Base-by-base conservation (phyloP, 306 rosid species). In the Quercus robur region DNA sequence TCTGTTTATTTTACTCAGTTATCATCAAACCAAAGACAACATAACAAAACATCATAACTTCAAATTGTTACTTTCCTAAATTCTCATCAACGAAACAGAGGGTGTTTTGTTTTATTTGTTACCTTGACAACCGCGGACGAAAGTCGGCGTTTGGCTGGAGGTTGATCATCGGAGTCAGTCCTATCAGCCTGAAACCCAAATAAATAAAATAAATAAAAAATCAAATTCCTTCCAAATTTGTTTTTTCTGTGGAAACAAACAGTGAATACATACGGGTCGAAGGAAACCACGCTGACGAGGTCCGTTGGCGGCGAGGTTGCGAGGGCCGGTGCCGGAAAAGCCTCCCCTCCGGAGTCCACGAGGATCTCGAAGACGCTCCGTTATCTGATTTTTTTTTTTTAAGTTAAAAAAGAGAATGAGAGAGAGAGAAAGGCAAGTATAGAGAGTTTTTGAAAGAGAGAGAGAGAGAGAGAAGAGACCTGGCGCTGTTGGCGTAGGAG, bases 111-210 rank as follows among this genome's bases (percentile, higher is more conserved):
- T 38, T 38, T 41, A 0, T 38, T 38, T 38, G 46, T 41, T 41
- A 92, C 98, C 97, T 90, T 94, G 52, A 94, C 98, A 25, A 94
- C 97, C n/a, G 97, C 92, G 13, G 98, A 94, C 3, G 92, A 94
- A 64, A 94, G 87, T 56, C 97, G 82, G 54, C 97, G 91, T 56
- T 94, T 94, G 1, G 90, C 88, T 5, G 92, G 91, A 75, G 92
- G 97, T 73, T 91, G 92, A 77, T 92, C 97, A 80, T 91, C 94
- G 15, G 80, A 81, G 66, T 91, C 94, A 72, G 73, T 81, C 79
- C 87, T 88, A 64, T 88, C 92, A 9, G 85, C 97, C 97, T 91
- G 81, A 74, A 82, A 72, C 33, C 55, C 14, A 28, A 5, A 54
- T 13, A 28, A 19, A 18, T 59, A 41, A 21, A 9, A 12, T 12